Evolutionary conservation across 1,284 basidiomycete species (phyloP).

Genomic region (Phellopilus nigrolimitatus): DNA sequence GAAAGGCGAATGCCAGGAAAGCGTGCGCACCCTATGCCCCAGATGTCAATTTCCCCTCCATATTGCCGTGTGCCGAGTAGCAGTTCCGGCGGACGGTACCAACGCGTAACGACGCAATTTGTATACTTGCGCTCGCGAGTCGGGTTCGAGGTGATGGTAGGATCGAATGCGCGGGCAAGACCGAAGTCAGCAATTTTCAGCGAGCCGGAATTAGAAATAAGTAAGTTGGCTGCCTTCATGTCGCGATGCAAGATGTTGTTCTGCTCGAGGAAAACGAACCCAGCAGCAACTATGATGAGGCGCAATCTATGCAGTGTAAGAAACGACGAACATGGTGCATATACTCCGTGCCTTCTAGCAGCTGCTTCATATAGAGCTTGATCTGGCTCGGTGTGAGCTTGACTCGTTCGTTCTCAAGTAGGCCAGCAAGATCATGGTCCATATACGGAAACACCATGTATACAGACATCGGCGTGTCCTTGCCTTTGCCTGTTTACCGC

Average conservation of each 20-base stretch:
- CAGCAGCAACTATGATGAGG: constrained; percentile 16
- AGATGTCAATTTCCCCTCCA: constrained; percentile 93
- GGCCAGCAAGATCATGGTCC: constrained; percentile 97
- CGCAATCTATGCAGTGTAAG: no score
- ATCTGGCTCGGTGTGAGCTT: constrained; percentile 79
- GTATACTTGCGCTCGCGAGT: constrained; percentile 76
- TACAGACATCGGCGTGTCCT: constrained; percentile 69
- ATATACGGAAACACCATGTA: constrained; percentile 99
- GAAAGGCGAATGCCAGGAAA: constrained; percentile 18
- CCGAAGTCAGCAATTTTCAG: constrained; percentile 96
- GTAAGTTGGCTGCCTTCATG: constrained; percentile 97
- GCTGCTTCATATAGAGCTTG: constrained; percentile 94
- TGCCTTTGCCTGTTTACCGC: constrained; percentile 46
- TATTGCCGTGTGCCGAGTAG: constrained; percentile 87
- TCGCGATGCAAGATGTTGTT: constrained; percentile 97
- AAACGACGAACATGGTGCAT: constrained; percentile 74
- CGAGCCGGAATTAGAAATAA: constrained; percentile 83
- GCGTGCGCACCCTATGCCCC: constrained; percentile 95
- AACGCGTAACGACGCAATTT: constrained; percentile 97
- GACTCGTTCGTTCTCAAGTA: constrained; percentile 87
- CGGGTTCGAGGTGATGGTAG: constrained; percentile 37
- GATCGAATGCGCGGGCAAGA: constrained; percentile 77
- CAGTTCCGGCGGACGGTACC: constrained; percentile 97
- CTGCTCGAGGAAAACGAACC: constrained; percentile 36
- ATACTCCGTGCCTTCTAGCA: constrained; percentile 92